Conservation (phyloP, 2,329 filamentous ascomycete genomes). For the Massarina eburnea region DNA sequence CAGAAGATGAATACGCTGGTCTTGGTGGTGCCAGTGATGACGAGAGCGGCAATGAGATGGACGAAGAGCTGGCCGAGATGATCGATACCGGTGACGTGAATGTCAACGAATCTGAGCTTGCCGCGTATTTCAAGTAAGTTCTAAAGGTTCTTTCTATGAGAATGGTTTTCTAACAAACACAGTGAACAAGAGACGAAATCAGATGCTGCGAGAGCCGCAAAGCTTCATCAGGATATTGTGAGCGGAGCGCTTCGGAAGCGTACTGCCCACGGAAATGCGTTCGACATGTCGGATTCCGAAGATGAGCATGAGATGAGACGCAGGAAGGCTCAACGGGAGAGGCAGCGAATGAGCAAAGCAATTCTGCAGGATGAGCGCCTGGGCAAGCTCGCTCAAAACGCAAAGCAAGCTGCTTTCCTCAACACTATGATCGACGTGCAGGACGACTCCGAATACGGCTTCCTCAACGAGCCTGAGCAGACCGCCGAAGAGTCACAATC, state of each 20-base stretch:
- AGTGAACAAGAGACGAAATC: slow-evolving; percentile 74
- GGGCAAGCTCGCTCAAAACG: slow-evolving; percentile 85
- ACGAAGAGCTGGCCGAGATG: slow-evolving; percentile 78
- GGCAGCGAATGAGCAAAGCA: slow-evolving; percentile 87
- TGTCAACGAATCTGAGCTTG: slow-evolving; percentile 78
- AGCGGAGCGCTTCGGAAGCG: slow-evolving; percentile 85
- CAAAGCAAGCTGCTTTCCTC: slow-evolving; percentile 87
- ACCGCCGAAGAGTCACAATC: slow-evolving; percentile 27
- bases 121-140: slow-evolving; percentile 85
- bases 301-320: slow-evolving; percentile 78
- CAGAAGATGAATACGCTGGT: slow-evolving; percentile 96
- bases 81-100: slow-evolving; percentile 80
- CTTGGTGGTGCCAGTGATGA: slow-evolving; percentile 89
- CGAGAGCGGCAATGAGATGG: slow-evolving; percentile 69
- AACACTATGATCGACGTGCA: slow-evolving; percentile 83
- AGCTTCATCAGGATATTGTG: slow-evolving; percentile 88
- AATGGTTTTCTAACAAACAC: slow-evolving; percentile 19
- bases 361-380: slow-evolving; percentile 87
- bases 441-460: slow-evolving; percentile 71
- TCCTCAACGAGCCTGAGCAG: slow-evolving; percentile 60
- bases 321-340: slow-evolving; percentile 82
- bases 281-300: slow-evolving; percentile 84
- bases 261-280: slow-evolving; percentile 62
- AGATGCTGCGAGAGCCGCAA: slow-evolving; percentile 21
- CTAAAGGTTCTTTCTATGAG: neutral